Conservation (phyloP, 2,329 filamentous ascomycete genomes). For the Epichloe baconii region DNA sequence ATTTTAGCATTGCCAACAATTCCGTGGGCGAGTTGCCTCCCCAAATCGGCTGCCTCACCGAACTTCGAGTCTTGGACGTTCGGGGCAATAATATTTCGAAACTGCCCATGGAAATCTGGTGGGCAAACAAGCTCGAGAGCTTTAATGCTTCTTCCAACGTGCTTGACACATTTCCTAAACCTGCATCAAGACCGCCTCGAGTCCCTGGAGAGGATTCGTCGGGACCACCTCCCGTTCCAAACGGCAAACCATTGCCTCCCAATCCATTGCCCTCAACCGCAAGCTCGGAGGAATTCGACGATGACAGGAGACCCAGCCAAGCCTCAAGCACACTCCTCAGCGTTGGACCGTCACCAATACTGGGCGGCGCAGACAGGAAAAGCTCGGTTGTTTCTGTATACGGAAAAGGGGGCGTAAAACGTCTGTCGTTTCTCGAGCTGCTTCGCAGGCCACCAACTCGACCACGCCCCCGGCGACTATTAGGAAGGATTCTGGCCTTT, state of each 20-base stretch:
- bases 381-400: conserved; percentile 73
- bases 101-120: conserved; percentile 91
- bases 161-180: conserved; percentile 80
- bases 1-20: conserved; percentile 91
- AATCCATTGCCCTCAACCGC: conserved; percentile 43
- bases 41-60: conserved; percentile 76
- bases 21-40: conserved; percentile 70
- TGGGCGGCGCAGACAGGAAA: conserved; percentile 52
- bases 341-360: conserved; percentile 59
- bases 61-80: conserved; percentile 76
- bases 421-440: conserved; percentile 60
- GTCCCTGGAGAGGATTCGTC: conserved; percentile 36
- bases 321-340: conserved; percentile 64
- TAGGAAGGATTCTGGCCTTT: conserved; percentile 83
- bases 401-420: conserved; percentile 73
- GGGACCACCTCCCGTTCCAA: conserved; percentile 21
- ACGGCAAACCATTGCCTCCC: conserved; percentile 27
- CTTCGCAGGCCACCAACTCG: conserved; percentile 31
- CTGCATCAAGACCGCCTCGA: conserved; percentile 55
- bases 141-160: conserved; percentile 95
- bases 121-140: conserved; percentile 77
- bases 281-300: conserved; percentile 65
- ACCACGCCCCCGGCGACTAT: conserved; percentile 34
- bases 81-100: conserved; percentile 86
- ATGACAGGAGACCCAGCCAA: conserved; percentile 67